Conservation (phyloP, 2,329 filamentous ascomycete species). For the Aspergillus fijiensis region DNA sequence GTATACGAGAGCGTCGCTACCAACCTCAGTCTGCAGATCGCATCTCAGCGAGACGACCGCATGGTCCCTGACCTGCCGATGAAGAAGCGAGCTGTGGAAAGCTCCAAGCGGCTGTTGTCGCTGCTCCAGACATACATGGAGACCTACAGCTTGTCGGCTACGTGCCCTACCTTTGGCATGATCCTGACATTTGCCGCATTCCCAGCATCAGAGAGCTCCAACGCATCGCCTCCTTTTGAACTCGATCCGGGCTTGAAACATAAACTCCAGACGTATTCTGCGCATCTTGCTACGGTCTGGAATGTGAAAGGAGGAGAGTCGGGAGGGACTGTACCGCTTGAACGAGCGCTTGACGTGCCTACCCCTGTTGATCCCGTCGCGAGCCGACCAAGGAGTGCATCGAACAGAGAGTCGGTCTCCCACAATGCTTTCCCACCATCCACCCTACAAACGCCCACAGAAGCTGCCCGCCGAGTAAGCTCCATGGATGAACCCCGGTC, state of each 20-base stretch:
- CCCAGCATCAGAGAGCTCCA: slow-evolving; percentile 5
- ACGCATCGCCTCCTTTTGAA: slow-evolving; percentile 17
- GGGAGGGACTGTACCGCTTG: neutral
- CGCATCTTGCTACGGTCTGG: slow-evolving; percentile 34
- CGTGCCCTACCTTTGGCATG: slow-evolving; percentile 43
- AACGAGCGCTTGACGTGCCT: neutral
- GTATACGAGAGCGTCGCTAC: slow-evolving; percentile 32
- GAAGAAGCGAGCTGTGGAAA: slow-evolving; percentile 33
- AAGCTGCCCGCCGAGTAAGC: slow-evolving; percentile 3
- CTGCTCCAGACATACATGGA: slow-evolving; percentile 42
- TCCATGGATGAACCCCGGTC: slow-evolving; percentile 12
- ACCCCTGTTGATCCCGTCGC: neutral
- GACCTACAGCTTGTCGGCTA: slow-evolving; percentile 41
- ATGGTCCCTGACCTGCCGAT: slow-evolving; percentile 19
- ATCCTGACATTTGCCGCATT: slow-evolving; percentile 38
- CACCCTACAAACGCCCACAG: neutral
- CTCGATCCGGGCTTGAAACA: slow-evolving; percentile 28
- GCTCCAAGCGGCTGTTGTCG: slow-evolving; percentile 36
- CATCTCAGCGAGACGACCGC: slow-evolving; percentile 24
- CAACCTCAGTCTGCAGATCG: slow-evolving; percentile 27
- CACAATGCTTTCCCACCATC: slow-evolving; percentile 5
- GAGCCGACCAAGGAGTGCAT: slow-evolving; percentile 10
- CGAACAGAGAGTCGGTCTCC: neutral
- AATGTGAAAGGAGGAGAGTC: slow-evolving; percentile 14
- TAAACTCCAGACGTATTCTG: slow-evolving; percentile 29